phyloP scores from a whole-genome alignment of 371 early-diverging fungal genomes.

The Batkoa obscura region DNA sequence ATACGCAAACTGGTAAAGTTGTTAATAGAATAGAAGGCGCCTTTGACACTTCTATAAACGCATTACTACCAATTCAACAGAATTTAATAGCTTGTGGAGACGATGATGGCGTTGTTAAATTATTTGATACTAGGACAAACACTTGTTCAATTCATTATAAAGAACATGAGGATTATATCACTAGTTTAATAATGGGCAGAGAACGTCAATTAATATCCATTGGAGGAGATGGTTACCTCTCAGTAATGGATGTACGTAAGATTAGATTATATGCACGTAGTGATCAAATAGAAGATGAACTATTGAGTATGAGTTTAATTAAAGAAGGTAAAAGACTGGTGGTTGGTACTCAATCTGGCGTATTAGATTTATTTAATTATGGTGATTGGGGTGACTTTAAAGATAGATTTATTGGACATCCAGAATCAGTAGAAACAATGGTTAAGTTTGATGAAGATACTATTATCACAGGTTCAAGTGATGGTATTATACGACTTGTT shows the following conservation, averaged over 20 bases:
- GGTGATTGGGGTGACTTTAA: constrained; percentile 81
- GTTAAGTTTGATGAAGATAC: constrained; percentile 61
- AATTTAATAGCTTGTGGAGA: constrained; percentile 2
- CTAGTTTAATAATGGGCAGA: too few relatives aligned
- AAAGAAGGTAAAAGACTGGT: constrained; percentile 60
- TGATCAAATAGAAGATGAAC: constrained; percentile 82
- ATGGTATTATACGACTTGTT: constrained; percentile 56
- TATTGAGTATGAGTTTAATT: constrained; percentile 55
- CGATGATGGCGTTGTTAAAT: constrained; percentile 10
- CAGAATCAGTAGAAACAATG: constrained; percentile 63
- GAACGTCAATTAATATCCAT: constrained; percentile 19
- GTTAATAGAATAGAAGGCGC: neutral
- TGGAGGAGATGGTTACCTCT: constrained; percentile 74
- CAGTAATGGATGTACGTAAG: constrained; percentile 76
- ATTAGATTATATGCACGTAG: constrained; percentile 55
- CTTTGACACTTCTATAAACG: neutral
- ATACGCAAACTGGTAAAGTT: neutral
- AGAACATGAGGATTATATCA: constrained; percentile 75
- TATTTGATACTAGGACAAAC: constrained; percentile 71
- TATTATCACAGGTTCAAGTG: constrained; percentile 71
- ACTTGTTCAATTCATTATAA: constrained; percentile 40
- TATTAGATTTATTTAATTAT: constrained; percentile 53
- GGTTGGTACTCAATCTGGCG: constrained; percentile 77
- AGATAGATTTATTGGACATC: constrained; percentile 86
- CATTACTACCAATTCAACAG: neutral